phyloP scores from a whole-genome alignment of 129 eudicot species.

The Flaveria robusta region DNA sequence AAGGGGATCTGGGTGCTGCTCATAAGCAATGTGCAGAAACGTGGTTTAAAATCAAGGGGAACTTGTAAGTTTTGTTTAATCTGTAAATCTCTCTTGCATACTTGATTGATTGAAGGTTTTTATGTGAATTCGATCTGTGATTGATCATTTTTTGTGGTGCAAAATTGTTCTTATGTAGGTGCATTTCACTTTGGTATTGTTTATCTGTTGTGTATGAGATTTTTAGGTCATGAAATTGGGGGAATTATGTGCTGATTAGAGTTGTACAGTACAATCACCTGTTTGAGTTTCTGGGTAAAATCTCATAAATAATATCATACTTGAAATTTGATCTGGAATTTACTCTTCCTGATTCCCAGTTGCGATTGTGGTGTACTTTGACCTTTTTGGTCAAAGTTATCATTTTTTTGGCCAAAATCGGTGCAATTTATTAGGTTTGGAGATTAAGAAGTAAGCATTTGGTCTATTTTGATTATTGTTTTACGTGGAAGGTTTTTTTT shows the following conservation, averaged over 20 bases:
- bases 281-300: slow-evolving; percentile 13
- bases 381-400: slow-evolving; percentile 26
- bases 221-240: slow-evolving; percentile 26
- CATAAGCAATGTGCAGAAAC: slow-evolving; percentile 78
- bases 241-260: slow-evolving; percentile 12
- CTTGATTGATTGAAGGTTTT: background rate
- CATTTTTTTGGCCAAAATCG: background rate
- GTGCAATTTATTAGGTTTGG: slow-evolving; percentile 1
- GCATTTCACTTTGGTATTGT: slow-evolving; percentile 23
- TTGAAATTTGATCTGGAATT: background rate
- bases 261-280: slow-evolving; percentile 10
- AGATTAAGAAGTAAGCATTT: background rate
- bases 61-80: slow-evolving; percentile 44
- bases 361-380: background rate
- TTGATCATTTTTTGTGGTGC: background rate
- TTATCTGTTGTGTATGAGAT: background rate
- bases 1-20: slow-evolving; percentile 72
- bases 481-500: background rate
- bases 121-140: background rate
- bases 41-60: slow-evolving; percentile 67
- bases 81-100: background rate
- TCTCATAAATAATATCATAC: background rate
- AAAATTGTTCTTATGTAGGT: background rate
- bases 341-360: too few species aligned
- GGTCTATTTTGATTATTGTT: background rate